phyloP scores from a whole-genome alignment of 2,329 filamentous ascomycete genomes.

The Penicillium sp. region DNA sequence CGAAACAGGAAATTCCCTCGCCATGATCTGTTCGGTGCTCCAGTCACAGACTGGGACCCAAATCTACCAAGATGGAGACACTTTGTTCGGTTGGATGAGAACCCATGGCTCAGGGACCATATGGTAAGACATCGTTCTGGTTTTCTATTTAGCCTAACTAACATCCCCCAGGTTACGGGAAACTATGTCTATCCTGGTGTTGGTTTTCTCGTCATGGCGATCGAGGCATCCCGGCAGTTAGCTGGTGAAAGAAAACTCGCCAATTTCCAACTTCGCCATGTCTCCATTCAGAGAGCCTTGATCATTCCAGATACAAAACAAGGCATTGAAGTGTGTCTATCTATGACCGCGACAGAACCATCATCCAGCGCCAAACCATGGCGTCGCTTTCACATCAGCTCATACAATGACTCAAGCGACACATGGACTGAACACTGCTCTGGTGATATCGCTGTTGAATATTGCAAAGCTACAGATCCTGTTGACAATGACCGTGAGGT shows the following conservation, averaged over 20 bases:
- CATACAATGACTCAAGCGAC: slow-evolving; percentile 31
- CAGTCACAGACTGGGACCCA: slow-evolving; percentile 32
- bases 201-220: slow-evolving; percentile 34
- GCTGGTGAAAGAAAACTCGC: slow-evolving; percentile 10
- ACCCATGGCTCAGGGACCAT: slow-evolving; percentile 36
- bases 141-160: background rate
- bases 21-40: slow-evolving; percentile 36
- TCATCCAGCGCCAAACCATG: slow-evolving; percentile 24
- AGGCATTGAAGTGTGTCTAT: slow-evolving; percentile 34
- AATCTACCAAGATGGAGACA: slow-evolving; percentile 33
- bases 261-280: slow-evolving; percentile 24
- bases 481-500: slow-evolving; percentile 14
- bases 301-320: slow-evolving; percentile 34
- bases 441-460: slow-evolving; percentile 33
- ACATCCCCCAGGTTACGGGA: slow-evolving; percentile 18
- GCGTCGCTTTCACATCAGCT: slow-evolving; percentile 35
- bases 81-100: slow-evolving; percentile 32
- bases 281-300: slow-evolving; percentile 33
- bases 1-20: slow-evolving; percentile 30
- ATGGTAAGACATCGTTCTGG: slow-evolving; percentile 16
- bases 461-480: background rate
- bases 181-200: slow-evolving; percentile 32
- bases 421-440: slow-evolving; percentile 41
- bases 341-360: slow-evolving; percentile 28
- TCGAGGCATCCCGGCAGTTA: slow-evolving; percentile 33